Conservation (phyloP, 495 filamentous ascomycete species). For the Lasiosphaeriaceae sp. region DNA sequence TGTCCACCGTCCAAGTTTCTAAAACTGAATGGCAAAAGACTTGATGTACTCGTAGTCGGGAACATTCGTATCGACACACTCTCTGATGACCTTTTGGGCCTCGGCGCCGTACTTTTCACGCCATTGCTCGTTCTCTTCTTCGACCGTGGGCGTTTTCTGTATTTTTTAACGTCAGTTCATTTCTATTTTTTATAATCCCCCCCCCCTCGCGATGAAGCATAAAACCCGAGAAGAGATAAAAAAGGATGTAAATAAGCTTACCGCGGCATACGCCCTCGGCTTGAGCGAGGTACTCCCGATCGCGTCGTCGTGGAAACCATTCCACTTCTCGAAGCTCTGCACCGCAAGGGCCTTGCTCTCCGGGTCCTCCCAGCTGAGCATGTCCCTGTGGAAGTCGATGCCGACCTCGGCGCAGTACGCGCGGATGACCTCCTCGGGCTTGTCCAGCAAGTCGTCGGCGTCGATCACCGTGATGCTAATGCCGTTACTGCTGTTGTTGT, state of each 20-base stretch:
- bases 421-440: conserved; percentile 66
- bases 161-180: neutral
- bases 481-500: conserved; percentile 4
- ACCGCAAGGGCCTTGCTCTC: conserved; percentile 60
- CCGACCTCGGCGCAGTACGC: conserved; percentile 77
- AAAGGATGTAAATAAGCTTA: conserved; percentile 45
- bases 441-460: conserved; percentile 87
- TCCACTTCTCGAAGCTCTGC: conserved; percentile 89
- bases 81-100: conserved; percentile 67
- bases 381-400: conserved; percentile 61
- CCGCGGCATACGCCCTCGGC: conserved; percentile 56
- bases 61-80: conserved; percentile 74
- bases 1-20: too few species aligned
- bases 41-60: conserved; percentile 90
- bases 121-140: conserved; percentile 77
- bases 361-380: conserved; percentile 80
- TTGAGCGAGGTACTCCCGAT: conserved; percentile 72
- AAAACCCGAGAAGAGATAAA: neutral
- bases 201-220: too few species aligned
- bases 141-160: conserved; percentile 41
- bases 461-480: conserved; percentile 79
- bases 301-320: conserved; percentile 92
- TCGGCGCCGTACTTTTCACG: conserved; percentile 74
- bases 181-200: too few species aligned
- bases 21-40: conserved; percentile 65